Conservation (phyloP, 192 early-diverging fungal species). For the Rhizoclosmatium globosum region DNA sequence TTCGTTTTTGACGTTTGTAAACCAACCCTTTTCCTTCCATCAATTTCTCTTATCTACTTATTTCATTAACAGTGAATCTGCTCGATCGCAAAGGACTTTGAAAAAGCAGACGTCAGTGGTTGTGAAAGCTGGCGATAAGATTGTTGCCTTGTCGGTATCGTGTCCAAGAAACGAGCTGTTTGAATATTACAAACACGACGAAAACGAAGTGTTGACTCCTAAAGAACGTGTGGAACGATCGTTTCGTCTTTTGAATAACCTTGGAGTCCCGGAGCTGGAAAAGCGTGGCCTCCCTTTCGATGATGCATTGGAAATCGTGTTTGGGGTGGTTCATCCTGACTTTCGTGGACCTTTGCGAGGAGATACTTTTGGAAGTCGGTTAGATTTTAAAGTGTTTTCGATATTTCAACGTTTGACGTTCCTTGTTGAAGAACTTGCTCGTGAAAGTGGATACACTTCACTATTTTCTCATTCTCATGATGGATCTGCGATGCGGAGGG, state of each 20-base stretch:
- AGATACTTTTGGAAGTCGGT: not conserved
- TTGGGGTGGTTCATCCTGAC: not conserved
- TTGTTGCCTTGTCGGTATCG: not conserved
- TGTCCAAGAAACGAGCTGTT: not conserved
- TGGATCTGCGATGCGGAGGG: not conserved
- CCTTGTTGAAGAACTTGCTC: not conserved
- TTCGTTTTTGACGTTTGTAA: too few relatives aligned
- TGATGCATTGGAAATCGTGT: not conserved
- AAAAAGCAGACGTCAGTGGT: not conserved
- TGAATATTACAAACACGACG: not conserved
- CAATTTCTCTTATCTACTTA: too few relatives aligned
- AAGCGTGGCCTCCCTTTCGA: not conserved
- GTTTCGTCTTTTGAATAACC: not conserved
- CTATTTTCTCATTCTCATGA: slow-evolving; percentile 4
- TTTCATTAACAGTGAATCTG: too few relatives aligned
- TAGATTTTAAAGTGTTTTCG: not conserved
- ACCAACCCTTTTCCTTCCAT: too few relatives aligned
- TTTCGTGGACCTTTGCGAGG: not conserved
- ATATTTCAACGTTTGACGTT: not conserved
- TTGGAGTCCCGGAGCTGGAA: not conserved
- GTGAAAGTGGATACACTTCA: not conserved
- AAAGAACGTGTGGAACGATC: not conserved
- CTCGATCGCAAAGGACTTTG: too few relatives aligned
- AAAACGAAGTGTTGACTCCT: not conserved
- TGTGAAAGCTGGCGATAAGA: not conserved